phyloP scores from a whole-genome alignment of 2,329 filamentous ascomycete genomes.

The Alternaria sp. region DNA sequence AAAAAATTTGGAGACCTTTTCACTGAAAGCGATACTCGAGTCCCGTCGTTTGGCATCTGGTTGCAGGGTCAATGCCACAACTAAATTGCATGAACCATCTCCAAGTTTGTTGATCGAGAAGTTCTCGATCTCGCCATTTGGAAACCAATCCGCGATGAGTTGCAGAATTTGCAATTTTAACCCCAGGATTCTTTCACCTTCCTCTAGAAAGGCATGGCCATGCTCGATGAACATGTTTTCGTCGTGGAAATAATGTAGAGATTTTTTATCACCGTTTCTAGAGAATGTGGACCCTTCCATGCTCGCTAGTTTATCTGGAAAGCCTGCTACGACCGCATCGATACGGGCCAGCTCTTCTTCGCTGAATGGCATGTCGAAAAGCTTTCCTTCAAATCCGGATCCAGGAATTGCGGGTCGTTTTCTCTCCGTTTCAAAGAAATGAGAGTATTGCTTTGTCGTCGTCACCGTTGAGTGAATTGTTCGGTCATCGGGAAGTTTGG shows the following conservation, averaged over 20 bases:
- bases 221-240: background rate
- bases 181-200: background rate
- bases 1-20: background rate
- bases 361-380: background rate
- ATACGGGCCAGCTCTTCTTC: background rate
- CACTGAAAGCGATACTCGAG: background rate
- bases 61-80: background rate
- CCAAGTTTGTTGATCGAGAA: background rate
- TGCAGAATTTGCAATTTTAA: background rate
- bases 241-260: background rate
- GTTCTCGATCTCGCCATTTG: background rate
- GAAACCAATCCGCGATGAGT: background rate
- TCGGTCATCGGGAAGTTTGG: rapidly evolving
- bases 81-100: constrained; percentile 9
- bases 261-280: background rate
- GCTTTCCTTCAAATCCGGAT: too few relatives aligned
- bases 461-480: background rate
- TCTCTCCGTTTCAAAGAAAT: too few relatives aligned
- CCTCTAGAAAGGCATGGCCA: background rate
- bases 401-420: too few relatives aligned
- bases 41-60: background rate
- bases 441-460: background rate
- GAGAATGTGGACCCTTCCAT: background rate
- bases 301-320: background rate
- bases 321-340: background rate